These are phyloP conservation scores for Fomitopsis palustris DNA, from an alignment of 1,284 basidiomycete genomes.

Conservation along the genomic window DNA sequence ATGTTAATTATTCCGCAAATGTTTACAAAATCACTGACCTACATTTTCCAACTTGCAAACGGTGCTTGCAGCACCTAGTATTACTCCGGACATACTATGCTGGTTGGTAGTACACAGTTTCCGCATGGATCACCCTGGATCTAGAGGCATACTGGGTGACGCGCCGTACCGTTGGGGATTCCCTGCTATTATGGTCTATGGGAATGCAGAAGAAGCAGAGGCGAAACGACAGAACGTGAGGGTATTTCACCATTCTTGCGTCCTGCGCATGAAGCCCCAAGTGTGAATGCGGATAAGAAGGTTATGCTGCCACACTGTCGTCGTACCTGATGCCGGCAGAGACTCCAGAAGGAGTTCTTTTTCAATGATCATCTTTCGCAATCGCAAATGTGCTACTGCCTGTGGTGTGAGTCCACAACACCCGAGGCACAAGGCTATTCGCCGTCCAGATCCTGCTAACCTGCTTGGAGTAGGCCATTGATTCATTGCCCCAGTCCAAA, in stretches of 20 bases:
- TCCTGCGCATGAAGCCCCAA: background rate
- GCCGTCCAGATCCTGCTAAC: background rate
- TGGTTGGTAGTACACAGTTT: background rate
- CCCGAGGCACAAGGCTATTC: background rate
- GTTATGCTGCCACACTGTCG: background rate
- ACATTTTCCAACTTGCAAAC: no score
- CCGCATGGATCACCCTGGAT: background rate
- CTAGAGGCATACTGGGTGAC: background rate
- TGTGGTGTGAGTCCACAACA: background rate
- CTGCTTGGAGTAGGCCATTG: background rate
- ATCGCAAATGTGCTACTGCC: background rate
- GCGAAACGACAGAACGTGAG: background rate
- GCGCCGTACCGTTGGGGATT: background rate
- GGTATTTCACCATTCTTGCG: background rate
- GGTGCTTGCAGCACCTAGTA: no score
- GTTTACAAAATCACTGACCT: background rate
- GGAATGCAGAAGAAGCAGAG: background rate
- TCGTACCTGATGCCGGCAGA: constrained; percentile 1
- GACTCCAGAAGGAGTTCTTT: background rate
- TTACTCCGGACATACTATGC: background rate
- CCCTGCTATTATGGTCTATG: background rate
- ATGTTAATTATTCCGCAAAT: background rate
- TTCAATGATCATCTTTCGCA: background rate
- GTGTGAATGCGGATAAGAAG: background rate
- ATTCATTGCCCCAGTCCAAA: background rate